phyloP scores from a whole-genome alignment of 1,284 basidiomycete species.

The Pisolithus thermaeus region DNA sequence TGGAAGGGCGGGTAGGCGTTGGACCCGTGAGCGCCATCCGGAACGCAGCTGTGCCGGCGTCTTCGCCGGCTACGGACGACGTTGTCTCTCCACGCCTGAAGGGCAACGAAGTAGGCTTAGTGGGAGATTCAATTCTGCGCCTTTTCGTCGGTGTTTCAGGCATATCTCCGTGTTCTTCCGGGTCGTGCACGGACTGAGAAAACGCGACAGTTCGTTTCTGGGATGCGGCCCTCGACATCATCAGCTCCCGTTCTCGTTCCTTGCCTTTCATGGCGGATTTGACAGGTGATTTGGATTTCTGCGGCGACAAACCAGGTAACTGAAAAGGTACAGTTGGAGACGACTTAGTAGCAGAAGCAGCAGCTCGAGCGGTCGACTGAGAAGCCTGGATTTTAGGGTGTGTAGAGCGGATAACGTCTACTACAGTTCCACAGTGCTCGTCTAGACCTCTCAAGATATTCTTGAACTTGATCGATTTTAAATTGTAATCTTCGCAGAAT shows the following conservation, averaged over 20 bases:
- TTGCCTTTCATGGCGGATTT: constrained; percentile 13
- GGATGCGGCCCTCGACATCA: constrained; percentile 11
- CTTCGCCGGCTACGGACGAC: background rate
- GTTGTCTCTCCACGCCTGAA: constrained; percentile 6
- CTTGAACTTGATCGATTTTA: constrained; percentile 16
- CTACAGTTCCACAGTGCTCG: constrained; percentile 21
- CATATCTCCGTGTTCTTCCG: constrained; percentile 5
- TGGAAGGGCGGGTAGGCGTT: background rate
- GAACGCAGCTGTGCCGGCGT: constrained; percentile 13
- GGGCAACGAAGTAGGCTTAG: constrained; percentile 10
- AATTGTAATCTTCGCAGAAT: constrained; percentile 14
- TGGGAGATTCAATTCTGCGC: constrained; percentile 16
- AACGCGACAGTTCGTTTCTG: constrained; percentile 22
- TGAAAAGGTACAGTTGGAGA: background rate
- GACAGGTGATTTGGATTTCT: constrained; percentile 12
- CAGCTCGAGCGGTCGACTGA: background rate
- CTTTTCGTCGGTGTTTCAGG: constrained; percentile 28
- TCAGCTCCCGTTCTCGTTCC: background rate
- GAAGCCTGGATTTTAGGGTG: constrained; percentile 6
- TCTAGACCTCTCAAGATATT: constrained; percentile 17
- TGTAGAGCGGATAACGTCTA: constrained; percentile 18
- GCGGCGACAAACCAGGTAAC: background rate
- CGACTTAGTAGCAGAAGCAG: background rate
- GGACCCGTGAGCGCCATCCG: constrained; percentile 13
- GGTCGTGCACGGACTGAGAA: background rate